These are phyloP conservation scores for Ogataea methanolica DNA, from an alignment of 805 yeast genomes.

Conservation along the genomic window DNA sequence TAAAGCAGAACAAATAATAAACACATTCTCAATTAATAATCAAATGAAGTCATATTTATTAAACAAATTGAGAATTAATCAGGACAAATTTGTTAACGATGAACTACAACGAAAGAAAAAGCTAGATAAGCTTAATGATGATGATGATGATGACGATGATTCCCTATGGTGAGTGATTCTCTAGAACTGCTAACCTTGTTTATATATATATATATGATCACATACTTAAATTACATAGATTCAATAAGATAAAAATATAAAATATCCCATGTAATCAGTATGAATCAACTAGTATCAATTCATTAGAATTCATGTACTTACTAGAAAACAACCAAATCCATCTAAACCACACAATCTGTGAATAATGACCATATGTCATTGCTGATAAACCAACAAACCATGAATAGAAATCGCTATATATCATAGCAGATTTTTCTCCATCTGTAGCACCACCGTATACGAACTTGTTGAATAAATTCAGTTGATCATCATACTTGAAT, in stretches of 20 bases:
- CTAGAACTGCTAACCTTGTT: background rate
- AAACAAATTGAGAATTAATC: slow-evolving; percentile 11
- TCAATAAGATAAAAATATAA: background rate
- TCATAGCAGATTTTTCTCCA: slow-evolving; percentile 27
- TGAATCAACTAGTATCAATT: slow-evolving; percentile 36
- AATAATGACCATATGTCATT: slow-evolving; percentile 75
- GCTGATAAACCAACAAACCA: slow-evolving; percentile 50
- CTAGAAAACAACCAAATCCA: slow-evolving; percentile 81
- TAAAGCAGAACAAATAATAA: slow-evolving; percentile 26
- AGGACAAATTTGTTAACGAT: slow-evolving; percentile 14
- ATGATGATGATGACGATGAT: slow-evolving; percentile 23
- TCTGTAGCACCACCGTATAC: background rate
- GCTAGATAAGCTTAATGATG: slow-evolving; percentile 18
- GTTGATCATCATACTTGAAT: background rate
- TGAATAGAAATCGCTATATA: slow-evolving; percentile 36
- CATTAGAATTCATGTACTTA: slow-evolving; percentile 74
- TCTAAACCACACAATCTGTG: slow-evolving; percentile 95
- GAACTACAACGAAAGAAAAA: slow-evolving; percentile 1
- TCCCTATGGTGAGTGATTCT: background rate
- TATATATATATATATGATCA: background rate
- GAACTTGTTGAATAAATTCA: no score
- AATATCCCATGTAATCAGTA: background rate
- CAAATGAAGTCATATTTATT: slow-evolving; percentile 17
- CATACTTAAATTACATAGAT: background rate
- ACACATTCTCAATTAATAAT: slow-evolving; percentile 21